phyloP scores from a whole-genome alignment of 345 rosid genomes.

The Rhizophora apiculata region DNA sequence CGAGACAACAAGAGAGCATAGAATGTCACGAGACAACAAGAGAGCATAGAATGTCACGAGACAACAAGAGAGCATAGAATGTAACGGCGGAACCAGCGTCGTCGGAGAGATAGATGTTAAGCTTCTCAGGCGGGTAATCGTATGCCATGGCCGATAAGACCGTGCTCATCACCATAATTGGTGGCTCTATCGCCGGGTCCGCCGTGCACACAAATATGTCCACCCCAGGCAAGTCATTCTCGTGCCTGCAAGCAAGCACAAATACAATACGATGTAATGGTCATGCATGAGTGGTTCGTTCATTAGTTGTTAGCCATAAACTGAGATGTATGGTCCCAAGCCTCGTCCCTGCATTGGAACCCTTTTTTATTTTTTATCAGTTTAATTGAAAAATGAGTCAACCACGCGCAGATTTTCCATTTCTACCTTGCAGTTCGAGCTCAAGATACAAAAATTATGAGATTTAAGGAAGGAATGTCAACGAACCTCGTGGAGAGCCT shows the following conservation, averaged over 20 bases:
- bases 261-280: too few relatives aligned
- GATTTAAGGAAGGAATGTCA: background rate
- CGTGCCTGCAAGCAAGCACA: constrained; percentile 14
- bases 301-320: too few relatives aligned
- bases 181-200: constrained; percentile 71
- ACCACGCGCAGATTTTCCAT: too few relatives aligned
- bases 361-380: too few relatives aligned
- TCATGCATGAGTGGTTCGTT: too few relatives aligned
- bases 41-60: constrained; percentile 49
- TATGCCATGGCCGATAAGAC: constrained; percentile 56
- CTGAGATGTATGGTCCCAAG: too few relatives aligned
- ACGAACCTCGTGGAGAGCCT: constrained; percentile 25
- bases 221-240: constrained; percentile 42
- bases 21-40: constrained; percentile 46
- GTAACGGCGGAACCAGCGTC: constrained; percentile 63
- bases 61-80: constrained; percentile 55
- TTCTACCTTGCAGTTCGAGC: too few relatives aligned
- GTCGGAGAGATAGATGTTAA: constrained; percentile 60
- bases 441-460: too few relatives aligned
- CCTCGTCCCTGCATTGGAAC: too few relatives aligned
- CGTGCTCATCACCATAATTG: constrained; percentile 62
- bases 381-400: too few relatives aligned
- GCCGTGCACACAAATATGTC: constrained; percentile 79
- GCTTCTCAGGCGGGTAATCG: constrained; percentile 56
- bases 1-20: constrained; percentile 57